These are phyloP conservation scores for Camellia japonica DNA, from an alignment of 148 eudicot genomes.

Conservation along the genomic window DNA sequence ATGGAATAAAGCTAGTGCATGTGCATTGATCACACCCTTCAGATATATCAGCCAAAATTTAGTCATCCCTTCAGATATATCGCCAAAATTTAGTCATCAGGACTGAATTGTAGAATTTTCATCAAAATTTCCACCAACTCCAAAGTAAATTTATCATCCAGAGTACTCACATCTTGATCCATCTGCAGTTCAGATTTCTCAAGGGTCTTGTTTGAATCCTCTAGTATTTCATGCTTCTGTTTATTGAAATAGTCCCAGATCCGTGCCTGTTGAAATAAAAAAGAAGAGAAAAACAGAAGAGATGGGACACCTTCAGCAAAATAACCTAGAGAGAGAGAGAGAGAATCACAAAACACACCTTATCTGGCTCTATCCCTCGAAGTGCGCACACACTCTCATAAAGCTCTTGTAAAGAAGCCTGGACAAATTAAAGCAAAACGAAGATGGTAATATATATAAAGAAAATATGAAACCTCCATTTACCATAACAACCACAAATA, in stretches of 20 bases:
- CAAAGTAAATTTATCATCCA: neutral
- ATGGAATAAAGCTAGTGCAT: neutral
- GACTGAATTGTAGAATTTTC: neutral
- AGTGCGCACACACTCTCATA: slow-evolving; percentile 63
- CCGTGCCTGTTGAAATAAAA: slow-evolving; percentile 42
- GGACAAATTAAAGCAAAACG: slow-evolving; percentile 11
- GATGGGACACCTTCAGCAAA: neutral
- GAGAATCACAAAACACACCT: slow-evolving; percentile 39
- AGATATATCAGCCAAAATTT: neutral
- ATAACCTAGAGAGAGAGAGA: neutral
- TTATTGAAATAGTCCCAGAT: slow-evolving; percentile 90
- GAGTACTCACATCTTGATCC: slow-evolving; percentile 85
- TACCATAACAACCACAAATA: neutral
- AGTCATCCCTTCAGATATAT: neutral
- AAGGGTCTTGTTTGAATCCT: slow-evolving; percentile 56
- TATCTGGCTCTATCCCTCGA: slow-evolving; percentile 47
- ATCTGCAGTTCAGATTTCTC: slow-evolving; percentile 77
- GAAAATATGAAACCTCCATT: neutral
- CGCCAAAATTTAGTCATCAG: neutral
- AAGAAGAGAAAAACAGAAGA: neutral
- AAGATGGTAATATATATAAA: neutral
- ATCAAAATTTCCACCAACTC: neutral
- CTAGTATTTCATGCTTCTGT: slow-evolving; percentile 38
- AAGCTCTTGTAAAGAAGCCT: slow-evolving; percentile 78
- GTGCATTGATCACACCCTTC: neutral